Conservation (phyloP, 75 land plant genomes). For the Picea glauca region DNA sequence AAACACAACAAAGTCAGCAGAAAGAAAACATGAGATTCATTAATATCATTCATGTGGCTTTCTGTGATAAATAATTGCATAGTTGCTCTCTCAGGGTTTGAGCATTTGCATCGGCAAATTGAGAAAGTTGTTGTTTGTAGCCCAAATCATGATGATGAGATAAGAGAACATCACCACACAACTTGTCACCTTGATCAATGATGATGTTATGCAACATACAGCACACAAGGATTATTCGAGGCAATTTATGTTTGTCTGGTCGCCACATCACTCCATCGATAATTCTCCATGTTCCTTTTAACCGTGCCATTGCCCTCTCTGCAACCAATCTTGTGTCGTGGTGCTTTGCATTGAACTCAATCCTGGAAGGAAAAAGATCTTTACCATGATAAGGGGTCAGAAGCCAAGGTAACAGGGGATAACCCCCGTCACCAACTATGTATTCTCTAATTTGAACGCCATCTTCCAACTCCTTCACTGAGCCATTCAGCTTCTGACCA, state of each 20-base stretch:
- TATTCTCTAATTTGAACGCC: conserved; percentile 61
- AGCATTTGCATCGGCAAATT: conserved; percentile 29
- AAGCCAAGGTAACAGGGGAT: conserved; percentile 90
- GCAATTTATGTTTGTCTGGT: conserved; percentile 81
- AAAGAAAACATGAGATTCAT: not conserved
- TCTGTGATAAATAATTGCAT: conserved; percentile 20
- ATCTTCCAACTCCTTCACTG: conserved; percentile 23
- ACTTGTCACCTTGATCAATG: conserved; percentile 67
- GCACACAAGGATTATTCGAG: conserved; percentile 75
- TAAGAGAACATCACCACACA: conserved; percentile 52
- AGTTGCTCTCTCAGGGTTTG: conserved; percentile 32
- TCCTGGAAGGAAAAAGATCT: conserved; percentile 17
- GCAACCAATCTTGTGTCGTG: conserved; percentile 42
- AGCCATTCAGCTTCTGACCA: conserved; percentile 67
- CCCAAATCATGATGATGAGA: conserved; percentile 68
- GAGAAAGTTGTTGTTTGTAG: conserved; percentile 51
- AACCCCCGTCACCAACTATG: conserved; percentile 64
- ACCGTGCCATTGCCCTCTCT: conserved; percentile 44
- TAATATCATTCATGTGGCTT: not conserved
- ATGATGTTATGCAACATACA: conserved; percentile 90
- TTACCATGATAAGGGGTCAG: conserved; percentile 62
- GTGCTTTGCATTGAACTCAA: conserved; percentile 42
- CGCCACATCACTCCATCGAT: conserved; percentile 88
- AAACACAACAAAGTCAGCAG: not conserved
- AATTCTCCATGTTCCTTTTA: conserved; percentile 89